Base-by-base conservation (phyloP, 305 asterid species). In the Plantago lanceolata region DNA sequence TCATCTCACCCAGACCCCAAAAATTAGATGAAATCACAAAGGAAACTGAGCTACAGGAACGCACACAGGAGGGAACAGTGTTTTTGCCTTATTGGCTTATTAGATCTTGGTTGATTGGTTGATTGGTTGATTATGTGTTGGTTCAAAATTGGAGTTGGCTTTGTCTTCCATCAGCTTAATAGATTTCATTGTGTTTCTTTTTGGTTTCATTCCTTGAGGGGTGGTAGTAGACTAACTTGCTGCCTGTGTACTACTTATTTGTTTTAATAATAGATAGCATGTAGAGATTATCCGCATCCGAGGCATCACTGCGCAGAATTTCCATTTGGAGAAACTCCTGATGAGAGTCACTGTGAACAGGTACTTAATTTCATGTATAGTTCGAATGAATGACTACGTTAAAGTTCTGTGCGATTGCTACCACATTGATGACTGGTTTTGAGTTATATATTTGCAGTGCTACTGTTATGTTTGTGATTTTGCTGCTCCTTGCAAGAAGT, bases 241-340 rank as follows among this genome's bases (percentile, higher is more conserved):
- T 29, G 16, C 14, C 45, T 29, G 24, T 17, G 37, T 2, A 31
- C 37, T 3, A 61, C 59, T 66, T 8, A 54, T 16, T 56, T 43
- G 17, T n/a, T n/a, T n/a, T n/a, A n/a, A n/a, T n/a, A 16, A 45
- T 57, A 85, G 97, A 86, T 89, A 63, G 97, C 96, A 3, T 87
- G 96, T 67, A 75, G 89, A 64, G 97, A 90, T 71, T 90, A 69
- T 64, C 96, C 97, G 2, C 97, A 90, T 72, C 68, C 96, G 14
- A 76, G 97, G 65, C 81, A 86, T 70, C 59, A 69, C 5, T 90
- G 97, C 53, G 79, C 58, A 0, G 69, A 72, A 62, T 65, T 60
- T 68, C 83, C 84, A 1, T 90, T 85, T 55, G 74, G 40, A 58
- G 80, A 53, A 57, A 85, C 94, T 5, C 73, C 82, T 57, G 94